Conservation (phyloP, 257 asterid genomes). For the Fraxinus quadrangulata region DNA sequence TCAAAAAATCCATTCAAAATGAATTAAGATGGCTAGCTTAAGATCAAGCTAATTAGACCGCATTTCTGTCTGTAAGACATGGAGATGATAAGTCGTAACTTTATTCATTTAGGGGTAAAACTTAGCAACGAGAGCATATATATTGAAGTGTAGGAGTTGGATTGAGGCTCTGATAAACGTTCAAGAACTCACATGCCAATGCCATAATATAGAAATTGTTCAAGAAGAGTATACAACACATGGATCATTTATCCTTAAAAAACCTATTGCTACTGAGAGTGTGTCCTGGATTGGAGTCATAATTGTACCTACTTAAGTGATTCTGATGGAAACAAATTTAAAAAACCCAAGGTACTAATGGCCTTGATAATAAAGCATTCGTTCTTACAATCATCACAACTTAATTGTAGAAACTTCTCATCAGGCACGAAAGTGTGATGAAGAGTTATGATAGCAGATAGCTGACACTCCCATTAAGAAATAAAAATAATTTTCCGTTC, state of each 20-base stretch:
- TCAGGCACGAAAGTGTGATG: background rate
- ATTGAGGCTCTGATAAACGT: background rate
- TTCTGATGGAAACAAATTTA: background rate
- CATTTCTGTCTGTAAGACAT: background rate
- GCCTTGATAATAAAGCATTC: background rate
- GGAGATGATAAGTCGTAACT: background rate
- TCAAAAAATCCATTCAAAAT: background rate
- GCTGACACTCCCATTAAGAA: background rate
- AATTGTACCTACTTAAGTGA: background rate
- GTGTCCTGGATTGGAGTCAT: background rate
- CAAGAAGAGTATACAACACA: background rate
- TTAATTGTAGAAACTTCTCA: background rate
- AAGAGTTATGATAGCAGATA: background rate
- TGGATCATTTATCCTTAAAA: background rate
- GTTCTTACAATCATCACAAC: background rate
- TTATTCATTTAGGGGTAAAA: background rate
- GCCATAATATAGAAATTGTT: background rate
- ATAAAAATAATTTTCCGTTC: background rate
- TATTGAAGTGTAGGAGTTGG: background rate
- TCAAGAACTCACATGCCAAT: background rate
- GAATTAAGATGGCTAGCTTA: background rate
- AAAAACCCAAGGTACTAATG: background rate
- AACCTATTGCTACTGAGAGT: background rate
- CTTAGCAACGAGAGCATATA: background rate
- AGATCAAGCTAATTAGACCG: background rate